A percentile compares a stretch with the other conserved stretches of the same genome.
Evolutionary conservation across 2,329 filamentous ascomycete species (phyloP).

Genomic region (Calonectria montana): DNA sequence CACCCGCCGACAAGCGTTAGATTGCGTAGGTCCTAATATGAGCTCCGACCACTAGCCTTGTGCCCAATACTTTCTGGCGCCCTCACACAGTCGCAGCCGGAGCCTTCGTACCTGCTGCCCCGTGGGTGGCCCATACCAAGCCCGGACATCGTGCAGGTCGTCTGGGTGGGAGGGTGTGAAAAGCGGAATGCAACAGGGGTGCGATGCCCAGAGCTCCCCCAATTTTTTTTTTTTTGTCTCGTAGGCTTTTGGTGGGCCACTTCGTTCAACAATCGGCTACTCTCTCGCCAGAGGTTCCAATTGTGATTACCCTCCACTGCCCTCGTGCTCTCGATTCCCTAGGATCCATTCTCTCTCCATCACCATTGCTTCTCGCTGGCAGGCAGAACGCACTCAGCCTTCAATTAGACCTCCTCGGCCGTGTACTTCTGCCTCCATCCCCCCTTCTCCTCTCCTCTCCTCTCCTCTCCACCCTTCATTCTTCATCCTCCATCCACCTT

Average conservation of each 20-base stretch:
- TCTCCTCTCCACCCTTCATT: constrained; percentile 22
- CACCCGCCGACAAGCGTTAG: constrained; percentile 23
- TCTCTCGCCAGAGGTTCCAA: constrained; percentile 42
- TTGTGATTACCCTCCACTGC: constrained; percentile 41
- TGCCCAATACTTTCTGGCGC: constrained; percentile 5
- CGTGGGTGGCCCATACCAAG: constrained; percentile 18
- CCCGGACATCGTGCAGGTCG: constrained; percentile 8
- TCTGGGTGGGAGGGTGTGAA: constrained; percentile 22
- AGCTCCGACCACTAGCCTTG: constrained; percentile 20
- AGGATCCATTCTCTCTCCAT: constrained; percentile 36
- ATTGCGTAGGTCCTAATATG: constrained; percentile 36
- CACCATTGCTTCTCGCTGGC: constrained; percentile 41
- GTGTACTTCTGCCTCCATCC: constrained; percentile 40
- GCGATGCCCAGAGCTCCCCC: constrained; percentile 44
- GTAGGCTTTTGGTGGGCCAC: constrained; percentile 48
- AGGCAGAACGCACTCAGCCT: constrained; percentile 42
- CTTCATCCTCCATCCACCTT: constrained; percentile 30
- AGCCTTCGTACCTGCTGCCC: constrained; percentile 23
- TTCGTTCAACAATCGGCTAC: constrained; percentile 50
- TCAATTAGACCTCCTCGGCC: constrained; percentile 40
- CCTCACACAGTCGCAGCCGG: not conserved
- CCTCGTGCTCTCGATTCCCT: constrained; percentile 14
- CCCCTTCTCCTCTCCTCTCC: constrained; percentile 24
- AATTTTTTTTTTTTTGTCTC: constrained; percentile 47
- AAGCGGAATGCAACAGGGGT: constrained; percentile 34